Base-by-base conservation (phyloP, 768 basidiomycete species). In the Podaxis pistillaris region DNA sequence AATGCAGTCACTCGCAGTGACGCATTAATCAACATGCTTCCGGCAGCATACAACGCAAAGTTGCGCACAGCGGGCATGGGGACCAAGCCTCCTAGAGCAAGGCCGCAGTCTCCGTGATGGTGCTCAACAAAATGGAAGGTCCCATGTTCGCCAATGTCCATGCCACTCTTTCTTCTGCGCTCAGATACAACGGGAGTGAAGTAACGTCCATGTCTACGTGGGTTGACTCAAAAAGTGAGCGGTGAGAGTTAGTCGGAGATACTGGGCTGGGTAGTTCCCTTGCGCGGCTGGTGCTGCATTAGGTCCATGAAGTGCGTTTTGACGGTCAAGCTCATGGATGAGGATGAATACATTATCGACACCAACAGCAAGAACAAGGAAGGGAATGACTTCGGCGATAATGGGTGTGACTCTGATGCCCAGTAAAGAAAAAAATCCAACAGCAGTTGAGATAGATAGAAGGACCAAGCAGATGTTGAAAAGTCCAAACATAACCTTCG, bases 21-120 rank as follows among this genome's bases (percentile, higher is more conserved):
- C 0, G 96, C 94, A 63, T 98, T 97, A 62, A 99, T 72, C 40
- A 96, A 77, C 1, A 98, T 96, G 68, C 95, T 96, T 17, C 94
- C 96, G 1, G 97, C 96, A 0, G 97, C 97, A 72, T 98, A 99
- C 49, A 98, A 79, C 0, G 97, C 97, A 74, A 99, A 99, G 74
- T 98, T 98, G 28, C 96, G 85, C 13, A 98, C 97, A 36, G 97
- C 97, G 1, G 97, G 97, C 97, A 98, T 97, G 4, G 96, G 96
- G 9, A 98, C 97, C 28, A 98, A 75, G 2, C 96, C 94, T n/a
- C 97, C 97, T 28, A 99, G 78, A 0, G 87, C 90, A 68, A 99
- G 1, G 97, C 97, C 1, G 94, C 81, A 0, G 89, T 91, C 73
- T 99, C 95, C 6, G 96, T 97, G 28, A 91, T 80, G 0, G 94